A percentile compares a stretch with the other conserved stretches of the same genome.
These are phyloP conservation scores for Jaenimonas drosophilae DNA, from an alignment of 208 protist species.

Conservation along the genomic window DNA sequence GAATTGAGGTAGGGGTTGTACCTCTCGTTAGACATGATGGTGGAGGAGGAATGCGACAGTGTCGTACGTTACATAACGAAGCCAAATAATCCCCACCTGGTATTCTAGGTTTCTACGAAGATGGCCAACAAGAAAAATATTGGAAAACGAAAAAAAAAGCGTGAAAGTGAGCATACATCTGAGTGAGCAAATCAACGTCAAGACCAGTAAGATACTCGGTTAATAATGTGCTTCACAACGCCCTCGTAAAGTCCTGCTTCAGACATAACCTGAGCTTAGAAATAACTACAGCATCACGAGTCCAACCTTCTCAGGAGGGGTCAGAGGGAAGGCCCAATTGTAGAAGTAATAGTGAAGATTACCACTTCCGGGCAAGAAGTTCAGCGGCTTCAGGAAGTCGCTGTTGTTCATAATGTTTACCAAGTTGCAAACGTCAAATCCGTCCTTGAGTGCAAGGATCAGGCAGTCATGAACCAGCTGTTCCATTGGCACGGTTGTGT, in stretches of 20 bases:
- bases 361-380: constrained; percentile 97
- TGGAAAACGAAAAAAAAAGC: constrained; percentile 2
- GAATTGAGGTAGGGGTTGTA: constrained; percentile 1
- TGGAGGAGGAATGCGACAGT: not conserved
- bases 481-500: constrained; percentile 63
- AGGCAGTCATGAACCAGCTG: constrained; percentile 91
- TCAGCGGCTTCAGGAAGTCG: constrained; percentile 89
- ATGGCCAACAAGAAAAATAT: constrained; percentile 2
- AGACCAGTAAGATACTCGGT: not conserved
- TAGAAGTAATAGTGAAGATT: constrained; percentile 98
- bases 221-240: not conserved
- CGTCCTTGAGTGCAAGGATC: constrained; percentile 72
- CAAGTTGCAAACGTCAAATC: constrained; percentile 99
- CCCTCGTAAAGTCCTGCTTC: too few relatives aligned
- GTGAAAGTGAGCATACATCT: not conserved
- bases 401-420: constrained; percentile 95
- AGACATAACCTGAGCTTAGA: not conserved
- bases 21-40: constrained; percentile 14
- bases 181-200: not conserved
- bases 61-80: too few relatives aligned
- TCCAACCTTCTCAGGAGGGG: constrained; percentile 72
- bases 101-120: too few relatives aligned
- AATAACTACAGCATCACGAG: constrained; percentile 88
- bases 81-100: too few relatives aligned
- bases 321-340: constrained; percentile 93